Percentiles rank a stretch among this genome's conserved stretches.
Conservation (phyloP, 805 yeast species). For the Ogataea siamensis region DNA sequence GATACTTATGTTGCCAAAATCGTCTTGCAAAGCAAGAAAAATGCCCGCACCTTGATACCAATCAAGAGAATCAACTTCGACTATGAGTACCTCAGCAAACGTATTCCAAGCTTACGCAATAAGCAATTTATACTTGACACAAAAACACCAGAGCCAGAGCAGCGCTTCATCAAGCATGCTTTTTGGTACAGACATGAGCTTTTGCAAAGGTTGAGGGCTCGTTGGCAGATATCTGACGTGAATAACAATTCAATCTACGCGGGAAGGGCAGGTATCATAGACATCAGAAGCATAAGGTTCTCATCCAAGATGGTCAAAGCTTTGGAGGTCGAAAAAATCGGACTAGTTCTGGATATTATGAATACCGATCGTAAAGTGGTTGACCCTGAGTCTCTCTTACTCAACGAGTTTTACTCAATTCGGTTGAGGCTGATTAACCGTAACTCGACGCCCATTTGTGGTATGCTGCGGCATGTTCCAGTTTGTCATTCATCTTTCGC, state of each 20-base stretch:
- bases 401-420: slow-evolving; percentile 54
- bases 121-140: slow-evolving; percentile 67
- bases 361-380: slow-evolving; percentile 13
- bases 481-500: slow-evolving; percentile 32
- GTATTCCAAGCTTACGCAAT: slow-evolving; percentile 69
- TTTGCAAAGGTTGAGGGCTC: slow-evolving; percentile 56
- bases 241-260: slow-evolving; percentile 30
- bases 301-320: slow-evolving; percentile 58
- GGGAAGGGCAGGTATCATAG: slow-evolving; percentile 54
- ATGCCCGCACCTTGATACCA: slow-evolving; percentile 66
- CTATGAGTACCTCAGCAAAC: slow-evolving; percentile 41
- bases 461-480: slow-evolving; percentile 62
- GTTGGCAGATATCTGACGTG: slow-evolving; percentile 50
- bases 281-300: slow-evolving; percentile 63
- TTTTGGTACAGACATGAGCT: slow-evolving; percentile 83
- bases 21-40: slow-evolving; percentile 27
- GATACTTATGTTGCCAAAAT: slow-evolving; percentile 20
- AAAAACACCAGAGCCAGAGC: slow-evolving; percentile 55
- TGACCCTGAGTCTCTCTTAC: slow-evolving; percentile 33
- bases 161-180: slow-evolving; percentile 50
- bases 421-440: slow-evolving; percentile 50
- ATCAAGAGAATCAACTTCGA: slow-evolving; percentile 51
- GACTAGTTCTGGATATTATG: slow-evolving; percentile 37
- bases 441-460: slow-evolving; percentile 41
- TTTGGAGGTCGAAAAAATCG: slow-evolving; percentile 49